These are phyloP conservation scores for Halophytophthora batemanensis DNA, from an alignment of 352 stramenopile species.

Conservation along the genomic window DNA sequence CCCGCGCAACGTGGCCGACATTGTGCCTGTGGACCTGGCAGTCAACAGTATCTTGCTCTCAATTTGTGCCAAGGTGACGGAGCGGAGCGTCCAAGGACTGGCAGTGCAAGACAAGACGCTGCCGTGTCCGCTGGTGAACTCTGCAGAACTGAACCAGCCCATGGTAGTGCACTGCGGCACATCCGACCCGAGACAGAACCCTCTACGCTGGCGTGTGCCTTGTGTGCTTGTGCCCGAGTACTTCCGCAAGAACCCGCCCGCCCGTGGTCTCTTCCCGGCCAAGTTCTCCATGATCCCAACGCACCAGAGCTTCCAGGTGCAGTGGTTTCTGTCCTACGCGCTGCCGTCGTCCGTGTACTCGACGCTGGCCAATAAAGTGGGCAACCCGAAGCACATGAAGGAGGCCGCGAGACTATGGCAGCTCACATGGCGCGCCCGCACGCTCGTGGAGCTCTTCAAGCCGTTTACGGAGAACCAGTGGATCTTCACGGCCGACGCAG, in stretches of 20 bases:
- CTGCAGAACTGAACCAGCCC: constrained; percentile 24
- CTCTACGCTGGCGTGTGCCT: constrained; percentile 75
- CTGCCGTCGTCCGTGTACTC: constrained; percentile 82
- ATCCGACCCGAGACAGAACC: constrained; percentile 74
- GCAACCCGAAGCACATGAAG: constrained; percentile 59
- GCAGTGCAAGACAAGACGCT: constrained; percentile 3
- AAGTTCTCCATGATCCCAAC: constrained; percentile 82
- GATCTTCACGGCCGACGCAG: constrained; percentile 64
- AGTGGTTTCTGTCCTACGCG: constrained; percentile 80
- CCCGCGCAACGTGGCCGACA: constrained; percentile 74
- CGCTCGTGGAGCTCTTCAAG: constrained; percentile 81
- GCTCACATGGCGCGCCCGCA: constrained; percentile 73
- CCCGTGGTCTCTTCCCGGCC: constrained; percentile 42
- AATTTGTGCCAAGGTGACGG: constrained; percentile 34
- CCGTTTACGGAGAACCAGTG: constrained; percentile 87
- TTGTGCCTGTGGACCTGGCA: constrained; percentile 77
- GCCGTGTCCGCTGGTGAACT: constrained; percentile 10
- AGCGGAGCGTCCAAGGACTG: too few species aligned
- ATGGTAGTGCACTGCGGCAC: constrained; percentile 76
- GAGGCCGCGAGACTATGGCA: constrained; percentile 66
- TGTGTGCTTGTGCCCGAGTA: constrained; percentile 59
- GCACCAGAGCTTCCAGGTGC: constrained; percentile 77
- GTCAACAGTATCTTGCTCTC: constrained; percentile 76
- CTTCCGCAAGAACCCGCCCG: constrained; percentile 66
- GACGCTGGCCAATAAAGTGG: constrained; percentile 62